phyloP scores from a whole-genome alignment of 176 grass and related monocot genomes.

The Paspalum vaginatum region DNA sequence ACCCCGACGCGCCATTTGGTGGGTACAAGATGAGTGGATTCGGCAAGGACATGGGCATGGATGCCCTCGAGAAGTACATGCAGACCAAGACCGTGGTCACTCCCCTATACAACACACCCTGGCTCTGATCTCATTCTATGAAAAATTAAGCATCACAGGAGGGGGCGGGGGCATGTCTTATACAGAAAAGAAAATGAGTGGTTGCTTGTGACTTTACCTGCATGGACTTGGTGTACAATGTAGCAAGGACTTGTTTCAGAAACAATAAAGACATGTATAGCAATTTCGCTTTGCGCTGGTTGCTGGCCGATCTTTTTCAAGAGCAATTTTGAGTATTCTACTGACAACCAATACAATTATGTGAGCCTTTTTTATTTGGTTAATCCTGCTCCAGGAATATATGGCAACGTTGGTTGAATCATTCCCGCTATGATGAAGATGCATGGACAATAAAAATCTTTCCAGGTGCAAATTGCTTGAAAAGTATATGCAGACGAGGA shows the following conservation, averaged over 20 bases:
- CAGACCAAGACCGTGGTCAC: conserved; percentile 72
- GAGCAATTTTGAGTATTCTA: background rate
- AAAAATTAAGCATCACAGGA: background rate
- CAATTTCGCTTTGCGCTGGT: background rate
- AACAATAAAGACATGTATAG: conserved; percentile 19
- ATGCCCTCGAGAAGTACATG: conserved; percentile 75
- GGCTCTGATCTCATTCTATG: conserved; percentile 52
- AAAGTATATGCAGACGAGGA: background rate
- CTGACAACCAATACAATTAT: background rate
- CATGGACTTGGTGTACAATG: background rate
- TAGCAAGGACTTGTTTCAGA: background rate
- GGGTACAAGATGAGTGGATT: conserved; percentile 86
- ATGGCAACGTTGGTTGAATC: background rate
- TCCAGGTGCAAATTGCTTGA: background rate
- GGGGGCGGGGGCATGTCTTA: background rate
- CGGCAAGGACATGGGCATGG: conserved; percentile 80
- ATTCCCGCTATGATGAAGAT: background rate
- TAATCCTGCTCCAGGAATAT: background rate
- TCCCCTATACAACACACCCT: conserved; percentile 72
- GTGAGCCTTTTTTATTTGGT: too few species aligned
- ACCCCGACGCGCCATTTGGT: conserved; percentile 57
- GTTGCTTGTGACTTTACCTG: background rate
- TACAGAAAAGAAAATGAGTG: conserved; percentile 1
- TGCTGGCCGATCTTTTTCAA: background rate
- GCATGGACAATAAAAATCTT: background rate